Base-by-base conservation (phyloP, 108 stramenopile species). In the Conticribra weissflogii region DNA sequence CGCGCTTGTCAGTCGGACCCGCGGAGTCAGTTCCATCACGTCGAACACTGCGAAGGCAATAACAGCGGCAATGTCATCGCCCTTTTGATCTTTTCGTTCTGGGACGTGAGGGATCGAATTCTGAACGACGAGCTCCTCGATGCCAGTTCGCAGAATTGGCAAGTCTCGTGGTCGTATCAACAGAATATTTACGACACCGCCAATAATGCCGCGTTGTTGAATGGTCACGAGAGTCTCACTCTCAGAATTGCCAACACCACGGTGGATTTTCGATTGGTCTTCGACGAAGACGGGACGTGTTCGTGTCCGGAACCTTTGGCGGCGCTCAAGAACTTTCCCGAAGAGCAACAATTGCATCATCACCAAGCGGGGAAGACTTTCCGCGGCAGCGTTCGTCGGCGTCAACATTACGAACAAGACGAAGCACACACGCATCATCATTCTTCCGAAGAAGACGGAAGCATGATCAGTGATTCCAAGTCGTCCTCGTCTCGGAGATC, bases 291-390 rank as follows among this genome's bases (percentile, higher is more conserved):
- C 34, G 70, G 70, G 15, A 62, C 23, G 8, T 71, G 70, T 25
- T 61, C 59, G 23, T 71, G 70, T 62, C 59, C 34, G 0, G 70
- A 71, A 8, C 70, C 59, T 1, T 62, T 61, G 32, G 32, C 50
- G 33, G 58, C 70, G 1, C 34, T 71, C 3, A 29, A 31, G 21
- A 49, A 25, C 3, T 59, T 59, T 30, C 21, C 45, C 27, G 36
- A 60, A 9, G 59, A 60, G 3, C 59, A 41, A 17, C 59, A 34
- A 12, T 41, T 7, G 2, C 36, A 44, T 33, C n/a, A 27, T 54
- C 53, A 57, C 8, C 30, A 17, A 18, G 19, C 25, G 19, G 29
- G 14, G 30, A 57, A 54, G 12, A 28, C 15, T 17, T 2, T 24
- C 25, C 4, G 1, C 53, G 12, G 28, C n/a, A 54, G 15, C 3